Base-by-base conservation (phyloP, 2,329 filamentous ascomycete species). In the Verticillium klebahnii region DNA sequence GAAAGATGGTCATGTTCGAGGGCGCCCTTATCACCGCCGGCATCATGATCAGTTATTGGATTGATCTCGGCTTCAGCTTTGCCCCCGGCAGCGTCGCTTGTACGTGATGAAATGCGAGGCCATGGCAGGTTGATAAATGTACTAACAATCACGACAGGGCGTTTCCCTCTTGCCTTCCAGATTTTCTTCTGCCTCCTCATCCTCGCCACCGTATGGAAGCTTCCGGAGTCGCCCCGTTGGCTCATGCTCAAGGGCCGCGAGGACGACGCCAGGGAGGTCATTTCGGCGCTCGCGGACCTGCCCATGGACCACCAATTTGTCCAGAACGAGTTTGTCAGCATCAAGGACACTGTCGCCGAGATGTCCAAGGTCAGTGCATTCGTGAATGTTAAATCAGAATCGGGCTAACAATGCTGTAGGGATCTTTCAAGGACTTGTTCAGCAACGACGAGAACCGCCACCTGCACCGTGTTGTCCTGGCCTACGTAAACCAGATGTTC, bases 311-410 rank as follows among this genome's bases (percentile, higher is more conserved):
- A 84, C 63, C 78, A 78, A 19, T 77, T 84, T 59, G 82, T 88
- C n/a, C 75, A 82, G 45, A 75, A 82, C 37, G 84, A 90, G 69
- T 77, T 79, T 60, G 60, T 68, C 3, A 75, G 76, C 45, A 82
- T 82, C 66, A 84, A 85, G 67, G 83, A 88, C 60, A 85, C 89
- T 1, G 87, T 90, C n/a, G 75, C 86, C n/a, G 89, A 93, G 70
- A 67, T 80, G 70, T 75, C 78, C 62, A 80, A 82, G 45, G 45
- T 45, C 39, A 45, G 39, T 45, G 8, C 6, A 45, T 11, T 23
- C 9, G 17, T 23, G 17, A 17, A 9, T 11, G 11, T 29, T n/a
- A 5, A 4, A 17, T 2, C 14, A 3, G 37, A 17, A 40, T 17
- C 17, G 12, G 9, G 19, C 45, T 52, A 9, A 52, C 9, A 23